Evolutionary conservation across 2,329 filamentous ascomycete genomes (phyloP).

Genomic region (Trematosphaeria pertusa): DNA sequence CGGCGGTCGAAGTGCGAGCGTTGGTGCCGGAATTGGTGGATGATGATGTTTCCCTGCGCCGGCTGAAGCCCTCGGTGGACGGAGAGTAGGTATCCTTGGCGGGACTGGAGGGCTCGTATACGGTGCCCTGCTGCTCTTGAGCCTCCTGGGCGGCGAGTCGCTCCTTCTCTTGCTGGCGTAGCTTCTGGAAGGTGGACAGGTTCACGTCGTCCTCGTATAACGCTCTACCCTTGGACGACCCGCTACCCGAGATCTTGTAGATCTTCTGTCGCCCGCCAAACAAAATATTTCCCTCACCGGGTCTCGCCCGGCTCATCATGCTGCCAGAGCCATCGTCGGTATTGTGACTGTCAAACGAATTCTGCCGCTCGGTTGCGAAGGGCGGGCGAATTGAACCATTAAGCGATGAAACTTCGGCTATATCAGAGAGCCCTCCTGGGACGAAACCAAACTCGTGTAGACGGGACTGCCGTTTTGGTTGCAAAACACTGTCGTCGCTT

Average conservation of each 20-base stretch:
- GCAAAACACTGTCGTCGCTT: conserved; percentile 91
- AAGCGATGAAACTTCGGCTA: conserved; percentile 88
- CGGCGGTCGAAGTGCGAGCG: conserved; percentile 78
- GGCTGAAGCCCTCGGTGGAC: conserved; percentile 69
- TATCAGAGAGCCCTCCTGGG: conserved; percentile 73
- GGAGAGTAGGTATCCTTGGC: conserved; percentile 57
- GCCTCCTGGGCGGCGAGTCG: conserved; percentile 25
- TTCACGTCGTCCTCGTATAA: conserved; percentile 89
- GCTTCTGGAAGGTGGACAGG: conserved; percentile 81
- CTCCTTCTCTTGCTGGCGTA: conserved; percentile 65
- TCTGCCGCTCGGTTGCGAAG: conserved; percentile 65
- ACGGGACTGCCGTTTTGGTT: conserved; percentile 80
- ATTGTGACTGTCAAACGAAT: conserved; percentile 68
- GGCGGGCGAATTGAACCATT: conserved; percentile 60
- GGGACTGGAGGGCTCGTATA: conserved; percentile 57
- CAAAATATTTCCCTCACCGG: conserved; percentile 86
- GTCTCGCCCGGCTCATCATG: conserved; percentile 84
- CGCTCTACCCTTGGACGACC: conserved; percentile 52
- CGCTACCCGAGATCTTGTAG: conserved; percentile 74
- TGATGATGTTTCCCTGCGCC: conserved; percentile 80
- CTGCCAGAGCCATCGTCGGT: conserved; percentile 75
- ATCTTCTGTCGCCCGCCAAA: conserved; percentile 97
- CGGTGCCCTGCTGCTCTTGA: conserved; percentile 48
- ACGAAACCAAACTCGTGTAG: conserved; percentile 74
- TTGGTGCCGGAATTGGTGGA: conserved; percentile 79